phyloP scores from a whole-genome alignment of 345 rosid genomes.

The Chamaenerion angustifolium region DNA sequence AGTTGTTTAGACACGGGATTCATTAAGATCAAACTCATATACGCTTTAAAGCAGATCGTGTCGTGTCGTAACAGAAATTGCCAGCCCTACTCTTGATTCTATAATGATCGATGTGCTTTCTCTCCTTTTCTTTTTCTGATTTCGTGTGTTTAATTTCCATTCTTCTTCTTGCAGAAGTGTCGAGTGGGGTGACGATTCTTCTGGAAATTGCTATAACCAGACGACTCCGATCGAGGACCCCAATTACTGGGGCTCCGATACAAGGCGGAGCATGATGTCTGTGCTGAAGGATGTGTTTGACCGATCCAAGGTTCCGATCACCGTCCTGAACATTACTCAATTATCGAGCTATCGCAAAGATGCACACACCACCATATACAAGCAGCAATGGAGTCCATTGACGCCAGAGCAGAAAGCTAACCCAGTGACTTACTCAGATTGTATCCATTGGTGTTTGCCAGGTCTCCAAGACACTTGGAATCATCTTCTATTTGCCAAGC shows the following conservation, averaged over 20 bases:
- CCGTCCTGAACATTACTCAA: conserved; percentile 79
- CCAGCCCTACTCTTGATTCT: no score
- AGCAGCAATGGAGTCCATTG: conserved; percentile 81
- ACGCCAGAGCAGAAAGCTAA: conserved; percentile 59
- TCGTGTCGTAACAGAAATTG: no score
- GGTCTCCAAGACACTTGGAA: conserved; percentile 98
- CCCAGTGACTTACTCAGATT: conserved; percentile 78
- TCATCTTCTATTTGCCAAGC: conserved; percentile 74
- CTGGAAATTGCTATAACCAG: conserved; percentile 64
- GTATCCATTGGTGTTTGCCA: conserved; percentile 96
- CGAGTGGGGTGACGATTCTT: conserved; percentile 74
- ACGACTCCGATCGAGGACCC: conserved; percentile 49
- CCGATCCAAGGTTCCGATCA: conserved; percentile 56
- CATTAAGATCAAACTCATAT: no score
- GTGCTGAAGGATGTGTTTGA: conserved; percentile 73
- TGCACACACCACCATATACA: conserved; percentile 87
- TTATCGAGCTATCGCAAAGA: conserved; percentile 75
- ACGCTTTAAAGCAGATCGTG: no score
- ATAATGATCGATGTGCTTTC: no score
- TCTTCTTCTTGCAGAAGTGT: conserved; percentile 28
- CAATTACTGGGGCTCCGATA: conserved; percentile 69
- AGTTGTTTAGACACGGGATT: no score
- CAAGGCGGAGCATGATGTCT: conserved; percentile 52
- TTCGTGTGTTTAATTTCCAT: no score
- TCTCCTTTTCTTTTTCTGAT: no score